These are phyloP conservation scores for Xylaria acuta DNA, from an alignment of 495 filamentous ascomycete species.

Conservation along the genomic window DNA sequence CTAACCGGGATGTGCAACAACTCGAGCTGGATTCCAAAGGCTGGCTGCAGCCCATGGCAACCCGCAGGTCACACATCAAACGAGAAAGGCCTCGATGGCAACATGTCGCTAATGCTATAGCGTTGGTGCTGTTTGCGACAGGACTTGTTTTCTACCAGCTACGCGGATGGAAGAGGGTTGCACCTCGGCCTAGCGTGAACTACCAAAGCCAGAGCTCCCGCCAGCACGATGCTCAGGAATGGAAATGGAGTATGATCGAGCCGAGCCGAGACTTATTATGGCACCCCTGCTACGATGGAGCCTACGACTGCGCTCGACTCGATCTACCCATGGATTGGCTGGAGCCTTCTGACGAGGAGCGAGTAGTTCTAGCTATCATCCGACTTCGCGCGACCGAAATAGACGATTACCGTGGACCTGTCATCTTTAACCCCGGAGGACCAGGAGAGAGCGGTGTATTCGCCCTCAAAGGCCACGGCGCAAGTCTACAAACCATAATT, in stretches of 20 bases:
- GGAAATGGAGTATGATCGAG: conserved; percentile 45
- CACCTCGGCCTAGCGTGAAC: not conserved
- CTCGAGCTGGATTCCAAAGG: not conserved
- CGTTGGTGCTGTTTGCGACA: conserved; percentile 18
- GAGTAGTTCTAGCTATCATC: conserved; percentile 52
- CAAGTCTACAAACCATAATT: conserved; percentile 51
- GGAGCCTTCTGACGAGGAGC: conserved; percentile 42
- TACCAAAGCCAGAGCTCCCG: not conserved
- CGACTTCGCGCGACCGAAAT: conserved; percentile 51
- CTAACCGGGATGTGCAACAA: not conserved
- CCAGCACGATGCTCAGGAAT: conserved; percentile 13
- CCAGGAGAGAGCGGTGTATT: conserved; percentile 58
- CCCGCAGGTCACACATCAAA: not conserved
- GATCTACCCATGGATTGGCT: conserved; percentile 59
- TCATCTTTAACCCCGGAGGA: conserved; percentile 62
- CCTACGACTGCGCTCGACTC: conserved; percentile 50
- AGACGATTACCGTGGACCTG: conserved; percentile 49
- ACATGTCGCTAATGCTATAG: not conserved
- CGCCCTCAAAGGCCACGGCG: conserved; percentile 44
- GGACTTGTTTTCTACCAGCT: conserved; percentile 20
- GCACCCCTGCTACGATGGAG: conserved; percentile 43
- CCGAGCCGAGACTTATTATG: conserved; percentile 43
- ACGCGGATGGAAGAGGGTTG: not conserved
- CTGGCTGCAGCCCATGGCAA: not conserved
- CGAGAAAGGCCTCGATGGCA: not conserved